A percentile compares a stretch with the other conserved stretches of the same genome.
Conservation (phyloP, 2,329 filamentous ascomycete species). For the Penicillium glabrum region DNA sequence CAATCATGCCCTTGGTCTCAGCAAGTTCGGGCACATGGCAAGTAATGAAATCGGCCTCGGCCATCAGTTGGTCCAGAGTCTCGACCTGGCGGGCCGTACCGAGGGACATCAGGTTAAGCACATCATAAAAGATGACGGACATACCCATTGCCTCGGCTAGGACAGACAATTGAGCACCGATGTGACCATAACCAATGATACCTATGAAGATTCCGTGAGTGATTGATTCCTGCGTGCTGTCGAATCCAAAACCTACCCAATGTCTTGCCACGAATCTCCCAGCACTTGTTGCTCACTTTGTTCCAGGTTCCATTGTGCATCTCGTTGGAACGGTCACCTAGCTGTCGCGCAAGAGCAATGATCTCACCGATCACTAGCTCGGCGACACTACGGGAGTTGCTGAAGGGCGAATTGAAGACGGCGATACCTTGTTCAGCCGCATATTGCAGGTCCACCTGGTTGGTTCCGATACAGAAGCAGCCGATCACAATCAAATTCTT, state of each 20-base stretch:
- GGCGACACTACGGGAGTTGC: slow-evolving; percentile 94
- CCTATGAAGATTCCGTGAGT: slow-evolving; percentile 46
- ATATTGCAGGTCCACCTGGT: slow-evolving; percentile 47
- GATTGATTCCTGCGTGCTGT: neutral
- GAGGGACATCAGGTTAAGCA: slow-evolving; percentile 89
- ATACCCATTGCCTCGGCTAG: slow-evolving; percentile 97
- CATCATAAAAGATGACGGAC: slow-evolving; percentile 96
- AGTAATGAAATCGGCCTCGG: slow-evolving; percentile 85
- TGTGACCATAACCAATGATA: slow-evolving; percentile 96
- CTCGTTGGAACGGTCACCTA: slow-evolving; percentile 89
- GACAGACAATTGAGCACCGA: slow-evolving; percentile 92
- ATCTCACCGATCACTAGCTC: slow-evolving; percentile 95
- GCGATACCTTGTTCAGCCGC: slow-evolving; percentile 67
- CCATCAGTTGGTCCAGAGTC: slow-evolving; percentile 72
- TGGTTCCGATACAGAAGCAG: slow-evolving; percentile 99
- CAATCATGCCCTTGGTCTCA: slow-evolving; percentile 92
- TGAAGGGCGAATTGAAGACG: slow-evolving; percentile 98
- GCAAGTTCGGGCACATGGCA: slow-evolving; percentile 91
- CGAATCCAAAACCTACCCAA: slow-evolving; percentile 59
- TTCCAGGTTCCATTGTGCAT: slow-evolving; percentile 96
- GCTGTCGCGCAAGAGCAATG: slow-evolving; percentile 84
- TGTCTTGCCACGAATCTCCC: slow-evolving; percentile 98
- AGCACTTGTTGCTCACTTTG: slow-evolving; percentile 94
- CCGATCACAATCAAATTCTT: slow-evolving; percentile 94
- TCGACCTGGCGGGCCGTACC: slow-evolving; percentile 83